Base-by-base conservation (phyloP, 768 basidiomycete species). In the Rhizopogon sp. region DNA sequence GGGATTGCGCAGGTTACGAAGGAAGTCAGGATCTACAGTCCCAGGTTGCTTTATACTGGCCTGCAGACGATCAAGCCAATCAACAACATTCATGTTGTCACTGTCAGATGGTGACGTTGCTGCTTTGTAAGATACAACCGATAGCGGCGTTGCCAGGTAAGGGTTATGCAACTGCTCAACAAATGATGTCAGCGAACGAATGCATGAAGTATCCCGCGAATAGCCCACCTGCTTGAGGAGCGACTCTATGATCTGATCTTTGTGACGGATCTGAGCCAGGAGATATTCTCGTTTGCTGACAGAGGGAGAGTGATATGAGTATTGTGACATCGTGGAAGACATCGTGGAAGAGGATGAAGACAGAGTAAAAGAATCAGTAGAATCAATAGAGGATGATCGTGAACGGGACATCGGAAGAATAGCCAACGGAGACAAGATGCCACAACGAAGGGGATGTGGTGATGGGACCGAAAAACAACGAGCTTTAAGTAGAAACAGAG, bases 201-300 rank as follows among this genome's bases (percentile, higher is more conserved):
- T 52, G n/a, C 13, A 14, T 35, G 13, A 13, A 57, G 25, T 35
- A 16, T 35, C 37, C 6, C 49, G 13, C 8, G 9, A 22, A 39
- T 33, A 1, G 67, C 76, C 13, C 35, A 85, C 89, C 76, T 92
- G 89, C 66, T 91, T 91, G 60, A 93, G 78, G 13, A 93, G 80
- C 13, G 84, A 87, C 58, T 91, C 88, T 60, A 93, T 93, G 61
- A 93, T 87, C 17, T 82, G 76, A 72, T 93, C 90, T 73, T 93
- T 93, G 72, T 93, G 90, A 52, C 85, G 80, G 59, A 93, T 85
- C 66, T 93, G 88, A 5, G 89, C 88, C 25, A 93, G 80, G 16
- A 93, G 76, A 65, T 91, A 91, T 64, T 93, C 91, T 55, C 90
- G 83, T 74, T 92, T 92, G 65, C 90, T 93, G 62, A 72, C 44